These are phyloP conservation scores for Alliaria petiolata DNA, from an alignment of 345 rosid genomes.

Conservation along the genomic window DNA sequence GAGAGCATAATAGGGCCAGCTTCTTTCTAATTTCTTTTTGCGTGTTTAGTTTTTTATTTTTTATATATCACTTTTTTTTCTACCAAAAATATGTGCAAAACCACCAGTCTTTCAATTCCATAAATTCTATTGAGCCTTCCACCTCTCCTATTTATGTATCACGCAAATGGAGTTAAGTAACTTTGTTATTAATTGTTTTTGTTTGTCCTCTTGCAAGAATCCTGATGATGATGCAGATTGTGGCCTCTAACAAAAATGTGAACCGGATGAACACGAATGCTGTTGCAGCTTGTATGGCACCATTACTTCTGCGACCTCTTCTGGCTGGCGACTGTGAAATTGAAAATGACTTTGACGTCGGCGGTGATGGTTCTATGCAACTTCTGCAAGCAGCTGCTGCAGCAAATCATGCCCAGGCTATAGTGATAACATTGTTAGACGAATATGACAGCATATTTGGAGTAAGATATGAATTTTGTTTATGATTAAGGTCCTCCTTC, in stretches of 20 bases:
- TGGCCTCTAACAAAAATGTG: conserved; percentile 69
- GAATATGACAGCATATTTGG: conserved; percentile 83
- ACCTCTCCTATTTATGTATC: background rate
- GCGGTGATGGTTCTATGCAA: conserved; percentile 92
- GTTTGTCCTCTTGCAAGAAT: conserved; percentile 56
- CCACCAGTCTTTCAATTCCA: background rate
- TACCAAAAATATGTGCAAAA: background rate
- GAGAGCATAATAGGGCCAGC: background rate
- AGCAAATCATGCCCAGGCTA: conserved; percentile 99
- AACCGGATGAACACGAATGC: conserved; percentile 97
- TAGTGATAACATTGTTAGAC: conserved; percentile 82
- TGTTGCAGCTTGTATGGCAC: conserved; percentile 99
- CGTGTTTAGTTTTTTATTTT: background rate
- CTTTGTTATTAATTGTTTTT: conserved; percentile 10
- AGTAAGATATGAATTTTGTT: conserved; percentile 45
- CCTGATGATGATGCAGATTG: conserved; percentile 83
- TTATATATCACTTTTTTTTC: background rate
- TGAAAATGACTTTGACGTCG: conserved; percentile 85
- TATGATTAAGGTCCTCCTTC: background rate
- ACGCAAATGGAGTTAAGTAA: background rate
- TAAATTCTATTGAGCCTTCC: background rate
- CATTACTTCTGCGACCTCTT: conserved; percentile 97
- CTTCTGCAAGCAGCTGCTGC: conserved; percentile 99
- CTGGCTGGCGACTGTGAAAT: conserved; percentile 95
- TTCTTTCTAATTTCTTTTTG: background rate